These are phyloP conservation scores for Teratosphaeria pseudoeucalypti DNA, from an alignment of 2,329 filamentous ascomycete species.

Conservation along the genomic window DNA sequence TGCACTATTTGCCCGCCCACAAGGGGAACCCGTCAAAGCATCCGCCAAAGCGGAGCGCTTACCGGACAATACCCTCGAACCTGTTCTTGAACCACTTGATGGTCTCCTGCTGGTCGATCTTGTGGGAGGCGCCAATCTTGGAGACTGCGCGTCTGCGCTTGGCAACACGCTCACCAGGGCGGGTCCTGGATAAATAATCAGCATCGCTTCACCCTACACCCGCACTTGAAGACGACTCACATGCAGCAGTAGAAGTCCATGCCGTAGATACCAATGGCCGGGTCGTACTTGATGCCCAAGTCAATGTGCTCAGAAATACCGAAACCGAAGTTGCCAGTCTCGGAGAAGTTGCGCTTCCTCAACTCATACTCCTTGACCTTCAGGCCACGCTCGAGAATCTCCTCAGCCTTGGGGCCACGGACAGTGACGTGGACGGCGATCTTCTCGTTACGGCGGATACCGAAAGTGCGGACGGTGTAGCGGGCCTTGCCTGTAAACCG, in stretches of 20 bases:
- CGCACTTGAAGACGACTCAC: conserved; percentile 39
- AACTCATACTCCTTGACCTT: conserved; percentile 99
- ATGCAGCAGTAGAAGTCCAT: conserved; percentile 99
- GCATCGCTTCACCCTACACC: conserved; percentile 4
- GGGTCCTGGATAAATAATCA: conserved; percentile 52
- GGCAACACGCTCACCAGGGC: conserved; percentile 94
- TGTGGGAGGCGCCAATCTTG: conserved; percentile 77
- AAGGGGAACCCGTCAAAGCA: not conserved
- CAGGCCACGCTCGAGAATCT: conserved; percentile 99
- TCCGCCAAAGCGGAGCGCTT: conserved; percentile 35
- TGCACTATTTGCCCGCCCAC: not conserved
- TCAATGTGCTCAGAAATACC: conserved; percentile 99
- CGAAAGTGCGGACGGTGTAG: conserved; percentile 99
- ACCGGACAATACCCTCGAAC: conserved; percentile 98
- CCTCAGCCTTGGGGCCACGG: conserved; percentile 97
- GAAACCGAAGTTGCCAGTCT: conserved; percentile 99
- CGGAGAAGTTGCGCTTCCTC: conserved; percentile 98
- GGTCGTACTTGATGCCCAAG: conserved; percentile 99
- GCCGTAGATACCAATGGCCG: conserved; percentile 95
- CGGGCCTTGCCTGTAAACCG: conserved; percentile 79
- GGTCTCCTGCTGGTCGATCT: conserved; percentile 89
- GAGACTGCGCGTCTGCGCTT: conserved; percentile 86
- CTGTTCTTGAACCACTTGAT: conserved; percentile 95
- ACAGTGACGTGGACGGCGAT: conserved; percentile 99
- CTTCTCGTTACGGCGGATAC: conserved; percentile 99